A percentile compares a stretch with the other conserved stretches of the same genome.
These are phyloP conservation scores for Lathyrus sativus DNA, from an alignment of 306 rosid genomes.

Conservation along the genomic window DNA sequence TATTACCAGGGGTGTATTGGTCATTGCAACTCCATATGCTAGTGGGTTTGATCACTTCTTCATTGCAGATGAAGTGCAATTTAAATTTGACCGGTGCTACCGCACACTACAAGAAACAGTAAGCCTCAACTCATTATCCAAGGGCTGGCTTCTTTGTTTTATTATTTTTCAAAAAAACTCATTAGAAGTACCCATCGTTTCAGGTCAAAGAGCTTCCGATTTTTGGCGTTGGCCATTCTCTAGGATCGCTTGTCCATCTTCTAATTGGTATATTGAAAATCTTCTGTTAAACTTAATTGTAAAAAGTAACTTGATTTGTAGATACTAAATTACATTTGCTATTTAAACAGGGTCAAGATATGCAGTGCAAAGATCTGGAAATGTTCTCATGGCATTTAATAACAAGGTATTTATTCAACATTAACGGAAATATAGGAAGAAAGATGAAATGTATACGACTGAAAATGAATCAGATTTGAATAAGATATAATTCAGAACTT, in stretches of 20 bases:
- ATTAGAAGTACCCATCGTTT: slow-evolving; percentile 43
- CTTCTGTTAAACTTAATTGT: slow-evolving; percentile 37
- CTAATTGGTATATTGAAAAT: slow-evolving; percentile 70
- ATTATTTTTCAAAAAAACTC: slow-evolving; percentile 7
- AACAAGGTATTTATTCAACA: slow-evolving; percentile 63
- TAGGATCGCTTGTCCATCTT: slow-evolving; percentile 97
- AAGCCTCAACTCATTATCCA: slow-evolving; percentile 39
- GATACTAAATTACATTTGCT: slow-evolving; percentile 41
- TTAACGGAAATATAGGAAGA: neutral
- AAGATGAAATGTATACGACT: neutral
- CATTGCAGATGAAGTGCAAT: slow-evolving; percentile 95
- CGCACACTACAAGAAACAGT: slow-evolving; percentile 68
- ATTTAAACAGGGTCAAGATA: slow-evolving; percentile 89
- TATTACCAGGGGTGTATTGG: slow-evolving; percentile 69
- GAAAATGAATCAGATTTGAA: neutral
- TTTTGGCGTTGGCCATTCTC: slow-evolving; percentile 93
- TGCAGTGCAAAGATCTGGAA: slow-evolving; percentile 96
- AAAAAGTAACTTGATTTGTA: slow-evolving; percentile 33
- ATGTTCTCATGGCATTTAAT: slow-evolving; percentile 91
- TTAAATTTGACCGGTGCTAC: slow-evolving; percentile 89
- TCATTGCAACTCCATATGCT: slow-evolving; percentile 97
- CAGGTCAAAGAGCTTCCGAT: slow-evolving; percentile 89
- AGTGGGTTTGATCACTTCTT: slow-evolving; percentile 98
- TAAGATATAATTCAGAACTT: neutral
- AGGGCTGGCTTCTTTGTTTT: slow-evolving; percentile 28